phyloP scores from a whole-genome alignment of 768 basidiomycete genomes.

The Hygrophorus russula region DNA sequence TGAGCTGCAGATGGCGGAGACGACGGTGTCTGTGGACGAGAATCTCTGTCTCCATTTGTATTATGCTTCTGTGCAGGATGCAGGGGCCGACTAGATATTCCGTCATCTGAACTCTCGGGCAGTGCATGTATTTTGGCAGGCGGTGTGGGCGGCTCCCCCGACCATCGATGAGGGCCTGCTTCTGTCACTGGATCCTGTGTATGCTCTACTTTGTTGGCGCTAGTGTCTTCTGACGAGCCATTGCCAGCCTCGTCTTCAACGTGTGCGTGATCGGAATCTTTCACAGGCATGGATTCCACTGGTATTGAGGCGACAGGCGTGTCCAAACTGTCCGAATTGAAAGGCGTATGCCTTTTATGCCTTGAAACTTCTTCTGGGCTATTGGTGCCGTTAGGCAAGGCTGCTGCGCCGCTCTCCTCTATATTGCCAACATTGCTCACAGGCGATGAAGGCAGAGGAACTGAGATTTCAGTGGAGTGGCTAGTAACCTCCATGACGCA shows the following conservation, averaged over 20 bases:
- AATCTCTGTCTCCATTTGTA: slow-evolving; percentile 5
- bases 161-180: not conserved
- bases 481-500: not conserved
- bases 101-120: not conserved
- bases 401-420: not conserved
- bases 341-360: too few relatives aligned
- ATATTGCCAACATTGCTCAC: not conserved
- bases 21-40: slow-evolving; percentile 5
- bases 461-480: not conserved
- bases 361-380: too few relatives aligned
- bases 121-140: slow-evolving; percentile 1
- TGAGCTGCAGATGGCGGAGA: slow-evolving; percentile 21
- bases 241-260: too few relatives aligned
- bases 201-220: not conserved
- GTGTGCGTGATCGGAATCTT: too few relatives aligned
- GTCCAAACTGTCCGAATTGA: too few relatives aligned
- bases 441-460: not conserved
- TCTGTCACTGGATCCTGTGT: not conserved
- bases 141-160: slow-evolving; percentile 1
- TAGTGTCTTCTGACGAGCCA: too few relatives aligned
- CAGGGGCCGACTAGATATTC: not conserved
- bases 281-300: too few relatives aligned
- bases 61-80: not conserved
- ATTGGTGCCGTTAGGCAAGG: not conserved
- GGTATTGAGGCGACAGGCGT: too few relatives aligned